Evolutionary conservation across 2,329 filamentous ascomycete genomes (phyloP).

Genomic region (Aspergillus sp.): DNA sequence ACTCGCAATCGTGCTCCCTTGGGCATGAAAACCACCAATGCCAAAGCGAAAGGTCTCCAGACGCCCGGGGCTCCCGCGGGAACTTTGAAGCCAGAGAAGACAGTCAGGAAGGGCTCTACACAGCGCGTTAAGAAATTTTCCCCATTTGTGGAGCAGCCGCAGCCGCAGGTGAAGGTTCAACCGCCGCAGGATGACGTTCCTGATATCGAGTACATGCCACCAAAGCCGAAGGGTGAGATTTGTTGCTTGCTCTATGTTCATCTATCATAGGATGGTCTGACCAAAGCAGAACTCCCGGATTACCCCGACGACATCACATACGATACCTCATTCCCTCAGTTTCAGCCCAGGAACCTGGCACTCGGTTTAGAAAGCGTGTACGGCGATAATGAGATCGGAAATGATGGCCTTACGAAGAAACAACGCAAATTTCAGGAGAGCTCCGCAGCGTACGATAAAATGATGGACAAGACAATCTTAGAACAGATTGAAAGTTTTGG

Average conservation of each 20-base stretch:
- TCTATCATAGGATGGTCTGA: constrained; percentile 9
- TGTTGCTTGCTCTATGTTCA: constrained; percentile 17
- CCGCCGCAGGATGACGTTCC: constrained; percentile 61
- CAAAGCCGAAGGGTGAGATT: constrained; percentile 61
- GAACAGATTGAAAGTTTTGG: constrained; percentile 67
- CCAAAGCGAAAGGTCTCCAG: constrained; percentile 73
- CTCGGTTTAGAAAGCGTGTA: constrained; percentile 58
- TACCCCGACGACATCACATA: constrained; percentile 50
- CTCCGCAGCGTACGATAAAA: constrained; percentile 63
- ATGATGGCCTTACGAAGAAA: constrained; percentile 66
- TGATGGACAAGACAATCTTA: constrained; percentile 70
- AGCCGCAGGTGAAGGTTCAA: constrained; percentile 52
- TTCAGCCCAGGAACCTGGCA: constrained; percentile 58
- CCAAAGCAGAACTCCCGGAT: constrained; percentile 50
- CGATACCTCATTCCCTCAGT: constrained; percentile 56
- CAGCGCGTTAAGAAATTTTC: constrained; percentile 65
- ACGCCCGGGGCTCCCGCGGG: constrained; percentile 67
- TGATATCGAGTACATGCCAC: constrained; percentile 90
- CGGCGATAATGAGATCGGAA: constrained; percentile 50
- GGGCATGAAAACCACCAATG: constrained; percentile 95
- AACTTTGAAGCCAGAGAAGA: constrained; percentile 65
- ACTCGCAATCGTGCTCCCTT: constrained; percentile 77
- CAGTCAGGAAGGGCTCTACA: constrained; percentile 63
- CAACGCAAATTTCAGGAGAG: constrained; percentile 72
- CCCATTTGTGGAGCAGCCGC: constrained; percentile 52